phyloP scores from a whole-genome alignment of 192 early-diverging fungal species.

The Dissophora ornata region DNA sequence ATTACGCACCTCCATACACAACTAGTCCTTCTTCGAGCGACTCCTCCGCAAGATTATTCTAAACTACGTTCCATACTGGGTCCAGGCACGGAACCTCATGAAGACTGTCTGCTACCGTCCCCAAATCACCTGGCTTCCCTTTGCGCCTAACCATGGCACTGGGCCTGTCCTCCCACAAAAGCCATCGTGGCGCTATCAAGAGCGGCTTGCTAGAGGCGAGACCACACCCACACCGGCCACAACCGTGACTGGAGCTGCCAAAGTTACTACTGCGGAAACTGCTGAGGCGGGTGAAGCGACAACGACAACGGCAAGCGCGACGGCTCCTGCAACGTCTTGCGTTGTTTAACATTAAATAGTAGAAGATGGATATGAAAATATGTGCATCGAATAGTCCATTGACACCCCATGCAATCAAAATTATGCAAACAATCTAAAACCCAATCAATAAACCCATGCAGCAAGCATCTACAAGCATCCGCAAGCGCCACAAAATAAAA shows the following conservation, averaged over 20 bases:
- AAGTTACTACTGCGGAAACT: no score
- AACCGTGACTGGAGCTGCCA: neutral
- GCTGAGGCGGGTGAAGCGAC: no score
- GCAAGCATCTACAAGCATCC: no score
- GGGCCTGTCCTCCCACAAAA: conserved; percentile 14
- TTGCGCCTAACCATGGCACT: conserved; percentile 18
- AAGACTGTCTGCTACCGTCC: conserved; percentile 24
- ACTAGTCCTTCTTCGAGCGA: conserved; percentile 1
- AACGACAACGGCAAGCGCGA: no score
- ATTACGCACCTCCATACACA: neutral
- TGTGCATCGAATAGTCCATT: no score
- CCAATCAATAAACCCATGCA: no score
- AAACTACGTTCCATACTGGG: conserved; percentile 11
- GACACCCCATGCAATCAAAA: no score
- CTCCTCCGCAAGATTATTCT: conserved; percentile 14
- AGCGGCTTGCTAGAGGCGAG: conserved; percentile 6
- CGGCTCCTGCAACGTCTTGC: no score
- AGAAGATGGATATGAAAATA: no score
- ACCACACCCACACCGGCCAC: neutral
- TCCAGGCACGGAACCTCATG: neutral
- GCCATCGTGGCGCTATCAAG: conserved; percentile 17
- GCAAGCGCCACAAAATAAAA: no score
- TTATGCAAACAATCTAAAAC: no score
- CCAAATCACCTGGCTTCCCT: conserved; percentile 36
- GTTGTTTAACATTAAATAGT: no score